Evolutionary conservation across 2,329 filamentous ascomycete species (phyloP), one percentile per base, ranked within the genome.

Genomic region (Ascochyta lentis): DNA sequence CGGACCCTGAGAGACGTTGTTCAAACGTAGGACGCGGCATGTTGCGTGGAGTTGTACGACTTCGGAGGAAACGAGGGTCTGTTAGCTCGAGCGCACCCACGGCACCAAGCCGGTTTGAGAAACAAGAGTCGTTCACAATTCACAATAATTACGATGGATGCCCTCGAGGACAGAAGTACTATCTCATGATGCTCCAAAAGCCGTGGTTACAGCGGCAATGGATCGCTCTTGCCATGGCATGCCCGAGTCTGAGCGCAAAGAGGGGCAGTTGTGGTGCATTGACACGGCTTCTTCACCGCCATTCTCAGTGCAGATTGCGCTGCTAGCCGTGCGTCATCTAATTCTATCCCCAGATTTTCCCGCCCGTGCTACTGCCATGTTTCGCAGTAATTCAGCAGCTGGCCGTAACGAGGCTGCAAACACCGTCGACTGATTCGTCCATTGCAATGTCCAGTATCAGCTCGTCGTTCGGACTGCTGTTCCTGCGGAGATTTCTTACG

Each of bases 61-160:
- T 29, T 46, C 41, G 31, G 37, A 41, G 37, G 38, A 47, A 43
- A 37, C 37, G 47, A 50, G 39, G 23, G 31, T 45, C 27, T 34
- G 41, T 33, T 41, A 46, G 52, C 52, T 50, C 53, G 47, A 50
- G 53, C 49, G 54, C 61, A 61, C 49, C 44, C 49, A 58, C 51
- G 66, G 61, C 70, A 70, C 49, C 53, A 59, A 61, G 58, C 69
- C 64, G 67, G 69, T 65, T 72, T 64, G 65, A 72, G n/a, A 64
- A 59, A 60, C 45, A 46, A 41, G 24, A 19, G 22, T 44, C 23
- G 4, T 42, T 44, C 48, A 62, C 58, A 34, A 58, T 54, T 26
- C 45, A 49, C 33, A 39, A 37, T 16, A 39, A 37, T 16, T 24
- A 24, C 13, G 42, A 54, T 38, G 37, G 44, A 39, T 33, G 44